Evolutionary conservation across 148 eudicot genomes (phyloP).

Genomic region (Rhododendron mucronatum): DNA sequence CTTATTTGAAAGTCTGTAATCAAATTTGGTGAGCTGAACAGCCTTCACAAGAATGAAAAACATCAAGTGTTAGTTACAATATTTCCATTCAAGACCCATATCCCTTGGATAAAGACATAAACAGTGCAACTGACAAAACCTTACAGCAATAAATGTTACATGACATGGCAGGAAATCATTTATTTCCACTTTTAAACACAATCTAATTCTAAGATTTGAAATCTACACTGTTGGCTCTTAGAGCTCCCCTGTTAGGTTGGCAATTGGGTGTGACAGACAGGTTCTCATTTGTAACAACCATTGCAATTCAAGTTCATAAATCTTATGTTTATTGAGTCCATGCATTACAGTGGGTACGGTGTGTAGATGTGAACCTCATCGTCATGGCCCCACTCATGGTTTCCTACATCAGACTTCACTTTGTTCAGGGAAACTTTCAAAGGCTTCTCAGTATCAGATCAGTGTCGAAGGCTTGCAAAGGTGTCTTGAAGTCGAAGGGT

Average conservation of each 20-base stretch:
- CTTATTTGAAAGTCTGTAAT: conserved; percentile 90
- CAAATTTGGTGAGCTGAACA: conserved; percentile 89
- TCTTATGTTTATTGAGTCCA: background rate
- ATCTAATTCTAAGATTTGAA: background rate
- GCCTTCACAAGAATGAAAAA: conserved; percentile 51
- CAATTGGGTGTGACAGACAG: background rate
- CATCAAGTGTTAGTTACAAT: conserved; percentile 13
- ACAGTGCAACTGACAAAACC: conserved; percentile 2
- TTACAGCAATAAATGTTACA: background rate
- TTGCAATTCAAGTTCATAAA: background rate
- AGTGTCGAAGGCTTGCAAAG: background rate
- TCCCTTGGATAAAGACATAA: background rate
- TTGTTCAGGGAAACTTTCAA: background rate
- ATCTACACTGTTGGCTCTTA: background rate
- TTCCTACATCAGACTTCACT: background rate
- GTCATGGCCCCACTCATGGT: background rate
- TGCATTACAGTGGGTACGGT: background rate
- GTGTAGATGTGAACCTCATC: background rate
- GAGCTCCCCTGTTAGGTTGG: background rate
- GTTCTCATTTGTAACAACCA: background rate
- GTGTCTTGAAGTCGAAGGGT: background rate
- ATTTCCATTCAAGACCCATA: background rate
- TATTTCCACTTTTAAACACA: background rate
- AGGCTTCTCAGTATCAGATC: background rate
- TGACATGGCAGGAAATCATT: background rate